phyloP scores from a whole-genome alignment of 441 rosid genomes.

The Viola pubescens region DNA sequence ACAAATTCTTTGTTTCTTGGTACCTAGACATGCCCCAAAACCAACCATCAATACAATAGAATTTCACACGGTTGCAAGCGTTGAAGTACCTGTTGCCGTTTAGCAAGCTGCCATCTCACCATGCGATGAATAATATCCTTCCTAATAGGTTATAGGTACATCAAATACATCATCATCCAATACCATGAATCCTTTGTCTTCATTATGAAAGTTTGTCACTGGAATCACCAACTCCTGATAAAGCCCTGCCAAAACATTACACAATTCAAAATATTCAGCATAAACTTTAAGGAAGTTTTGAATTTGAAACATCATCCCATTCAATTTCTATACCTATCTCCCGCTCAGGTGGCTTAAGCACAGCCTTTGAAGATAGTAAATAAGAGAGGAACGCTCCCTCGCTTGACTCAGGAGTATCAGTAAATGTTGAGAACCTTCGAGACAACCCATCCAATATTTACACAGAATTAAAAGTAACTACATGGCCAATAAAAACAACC shows the following conservation, averaged over 20 bases:
- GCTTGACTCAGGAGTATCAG: constrained; percentile 48
- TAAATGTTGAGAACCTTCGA: constrained; percentile 42
- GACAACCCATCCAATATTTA: constrained; percentile 35
- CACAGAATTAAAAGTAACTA: neutral
- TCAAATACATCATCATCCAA: constrained; percentile 89
- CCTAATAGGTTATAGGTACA: constrained; percentile 79
- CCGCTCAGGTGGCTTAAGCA: constrained; percentile 39
- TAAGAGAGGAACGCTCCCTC: constrained; percentile 50
- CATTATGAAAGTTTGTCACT: constrained; percentile 59
- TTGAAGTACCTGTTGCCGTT: constrained; percentile 68
- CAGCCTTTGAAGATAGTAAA: constrained; percentile 39
- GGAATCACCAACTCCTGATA: constrained; percentile 74
- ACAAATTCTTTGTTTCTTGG: too few species aligned
- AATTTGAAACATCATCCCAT: too few species aligned
- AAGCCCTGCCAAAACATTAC: constrained; percentile 46
- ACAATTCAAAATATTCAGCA: too few species aligned
- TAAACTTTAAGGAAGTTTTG: too few species aligned
- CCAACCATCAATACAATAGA: constrained; percentile 3
- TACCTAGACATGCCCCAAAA: too few species aligned
- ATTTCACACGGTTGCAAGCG: neutral
- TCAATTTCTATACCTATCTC: constrained; percentile 56
- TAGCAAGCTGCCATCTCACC: constrained; percentile 89
- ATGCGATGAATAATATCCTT: constrained; percentile 88
- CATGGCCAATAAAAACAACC: neutral
- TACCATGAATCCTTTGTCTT: constrained; percentile 71